Evolutionary conservation across 2,329 filamentous ascomycete genomes (phyloP), one percentile per base, ranked within the genome.

Genomic region (Ophiosphaerella herpotricha): DNA sequence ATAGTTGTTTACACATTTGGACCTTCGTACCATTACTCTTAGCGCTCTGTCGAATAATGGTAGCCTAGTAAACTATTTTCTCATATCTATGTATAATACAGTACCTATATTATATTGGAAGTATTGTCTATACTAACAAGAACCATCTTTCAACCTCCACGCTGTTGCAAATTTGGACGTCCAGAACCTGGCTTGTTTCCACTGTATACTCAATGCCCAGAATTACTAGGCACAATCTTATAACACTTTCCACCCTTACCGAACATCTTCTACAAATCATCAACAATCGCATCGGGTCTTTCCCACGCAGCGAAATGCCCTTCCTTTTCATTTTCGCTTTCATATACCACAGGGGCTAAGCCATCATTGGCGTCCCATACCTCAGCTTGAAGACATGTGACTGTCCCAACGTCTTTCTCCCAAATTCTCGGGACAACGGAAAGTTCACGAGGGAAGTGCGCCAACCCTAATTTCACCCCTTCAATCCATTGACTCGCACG

Each of bases 231-330:
- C 32, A 74, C 62, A 33, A 74, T 63, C 3, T 59, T 58, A 52
- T 61, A 74, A 35, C 68, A 70, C 3, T 62, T 59, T 1, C 71
- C 73, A 2, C 71, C 72, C 50, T 77, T 77, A 0, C 80, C 79
- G 72, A 86, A 85, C 83, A 87, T 86, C 6, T 73, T 74, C 54
- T 74, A 74, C 46, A 87, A 52, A 63, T 87, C 85, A 2, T 67
- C 69, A 0, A 74, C 79, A 21, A 87, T 69, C 5, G 75, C 69
- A 18, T 82, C 74, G 0, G 85, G 85, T 18, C 73, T 72, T 67
- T 88, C 85, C 59, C 78, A 81, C 0, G 85, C 80, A 1, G 82
- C 83, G 61, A 87, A 87, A 64, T 87, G 85, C 0, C 84, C 84
- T 0, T 83, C 83, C 7, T 74, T 74, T 1, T 76, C 67, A 42